These are phyloP conservation scores for Spiromastix sp. DNA, from an alignment of 2,329 filamentous ascomycete genomes.

Conservation along the genomic window DNA sequence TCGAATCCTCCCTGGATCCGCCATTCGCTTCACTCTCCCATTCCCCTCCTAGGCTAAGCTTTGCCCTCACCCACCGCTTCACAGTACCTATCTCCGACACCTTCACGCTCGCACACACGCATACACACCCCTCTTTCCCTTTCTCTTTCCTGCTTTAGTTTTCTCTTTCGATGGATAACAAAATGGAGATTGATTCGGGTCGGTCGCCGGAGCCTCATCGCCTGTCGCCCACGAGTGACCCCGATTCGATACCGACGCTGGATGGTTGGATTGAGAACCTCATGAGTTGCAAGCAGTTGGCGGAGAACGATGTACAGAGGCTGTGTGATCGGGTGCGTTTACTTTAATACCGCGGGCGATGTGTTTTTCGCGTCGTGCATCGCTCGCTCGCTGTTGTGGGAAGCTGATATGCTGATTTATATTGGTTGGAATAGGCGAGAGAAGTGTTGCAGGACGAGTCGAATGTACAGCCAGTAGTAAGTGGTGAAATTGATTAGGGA, in stretches of 20 bases:
- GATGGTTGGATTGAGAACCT: constrained; percentile 98
- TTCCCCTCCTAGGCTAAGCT: background rate
- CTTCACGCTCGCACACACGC: constrained; percentile 10
- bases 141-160: constrained; percentile 10
- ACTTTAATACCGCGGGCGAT: too few relatives aligned
- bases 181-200: constrained; percentile 91
- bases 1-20: too few relatives aligned
- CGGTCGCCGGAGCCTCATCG: constrained; percentile 70
- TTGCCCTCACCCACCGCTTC: constrained; percentile 6
- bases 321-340: constrained; percentile 87
- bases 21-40: too few relatives aligned
- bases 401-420: background rate
- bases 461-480: constrained; percentile 96
- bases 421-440: constrained; percentile 73
- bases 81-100: background rate
- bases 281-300: constrained; percentile 97
- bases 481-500: constrained; percentile 19
- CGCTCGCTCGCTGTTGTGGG: background rate
- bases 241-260: constrained; percentile 80
- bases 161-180: constrained; percentile 68
- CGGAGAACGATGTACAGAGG: constrained; percentile 87
- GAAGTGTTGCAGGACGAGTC: constrained; percentile 97
- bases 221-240: constrained; percentile 67
- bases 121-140: constrained; percentile 2
- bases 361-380: too few relatives aligned